Evolutionary conservation across 2,329 filamentous ascomycete species (phyloP), one percentile per base, ranked within the genome.

Genomic region (Venturia nashicola): DNA sequence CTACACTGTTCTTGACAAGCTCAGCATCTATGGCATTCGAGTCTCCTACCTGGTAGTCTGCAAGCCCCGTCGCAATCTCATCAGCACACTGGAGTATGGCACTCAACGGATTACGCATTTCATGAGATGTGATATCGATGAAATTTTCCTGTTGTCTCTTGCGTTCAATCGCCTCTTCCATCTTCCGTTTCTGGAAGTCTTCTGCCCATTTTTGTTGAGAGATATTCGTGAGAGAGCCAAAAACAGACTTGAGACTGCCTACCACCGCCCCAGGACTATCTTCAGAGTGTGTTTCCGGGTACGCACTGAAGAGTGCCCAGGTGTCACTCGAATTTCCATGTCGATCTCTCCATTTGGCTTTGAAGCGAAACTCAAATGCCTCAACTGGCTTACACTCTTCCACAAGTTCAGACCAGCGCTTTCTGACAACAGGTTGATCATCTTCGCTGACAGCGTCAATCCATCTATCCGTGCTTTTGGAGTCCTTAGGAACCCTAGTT

Each of bases 171-270:
- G 90, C 91, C 72, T 94, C 90, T 70, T 92, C 84, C 70, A 89
- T 87, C 65, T 89, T 85, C 55, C 86, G 82, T 69, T 83, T 90
- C 73, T 95, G 89, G 42, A 91, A 85, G 59, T 87, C 86, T 73
- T 95, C 90, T 0, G 90, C 90, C 80, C 87, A 87, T 72, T 95
- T 96, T 72, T 94, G 89, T 63, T 88, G 84, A 20, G 88, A 91
- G 67, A 96, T 95, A 70, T 95, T 90, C 0, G 90, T 93, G 61
- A 95, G 87, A 70, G 86, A 89, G 62, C 88, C 89, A 68, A 92
- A 91, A 2, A 91, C 86, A 66, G 86, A 85, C 75, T 90, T 90
- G 61, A 91, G 79, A 32, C 20, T 59, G 6, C 59, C 59, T 11
- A 23, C 36, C 2, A 40, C 43, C 3, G n/a, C 46, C 16, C 36